Percentiles rank a stretch among this genome's conserved stretches.
Evolutionary conservation across 2,329 filamentous ascomycete genomes (phyloP).

Genomic region (Eutypa lata): DNA sequence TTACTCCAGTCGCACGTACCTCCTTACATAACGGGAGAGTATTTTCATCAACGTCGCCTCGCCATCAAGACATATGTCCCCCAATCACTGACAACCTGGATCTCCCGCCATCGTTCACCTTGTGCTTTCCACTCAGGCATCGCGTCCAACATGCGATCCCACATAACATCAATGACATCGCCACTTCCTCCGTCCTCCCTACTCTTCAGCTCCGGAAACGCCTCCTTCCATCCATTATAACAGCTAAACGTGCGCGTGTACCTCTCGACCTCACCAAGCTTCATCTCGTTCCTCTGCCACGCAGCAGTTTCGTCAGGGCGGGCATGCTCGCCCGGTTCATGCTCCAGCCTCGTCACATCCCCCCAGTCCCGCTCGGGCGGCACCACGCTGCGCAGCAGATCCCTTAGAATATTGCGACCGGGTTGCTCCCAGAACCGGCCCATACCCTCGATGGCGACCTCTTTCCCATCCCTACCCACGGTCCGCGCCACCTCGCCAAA

Average conservation of each 20-base stretch:
- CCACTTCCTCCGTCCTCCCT: slow-evolving; percentile 53
- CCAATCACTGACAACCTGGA: slow-evolving; percentile 58
- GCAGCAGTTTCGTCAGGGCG: slow-evolving; percentile 31
- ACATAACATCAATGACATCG: slow-evolving; percentile 61
- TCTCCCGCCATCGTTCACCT: slow-evolving; percentile 49
- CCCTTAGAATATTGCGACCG: slow-evolving; percentile 52
- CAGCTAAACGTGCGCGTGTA: slow-evolving; percentile 61
- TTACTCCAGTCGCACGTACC: no score
- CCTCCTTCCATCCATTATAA: slow-evolving; percentile 56
- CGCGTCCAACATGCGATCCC: slow-evolving; percentile 53
- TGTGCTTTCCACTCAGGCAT: slow-evolving; percentile 49
- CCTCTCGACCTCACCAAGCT: slow-evolving; percentile 56
- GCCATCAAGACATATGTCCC: slow-evolving; percentile 59
- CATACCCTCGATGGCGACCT: slow-evolving; percentile 39
- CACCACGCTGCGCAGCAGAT: slow-evolving; percentile 47
- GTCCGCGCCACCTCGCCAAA: slow-evolving; percentile 37
- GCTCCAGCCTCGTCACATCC: slow-evolving; percentile 50
- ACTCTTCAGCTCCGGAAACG: slow-evolving; percentile 47
- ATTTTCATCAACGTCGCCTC: slow-evolving; percentile 38
- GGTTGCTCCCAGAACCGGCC: slow-evolving; percentile 61
- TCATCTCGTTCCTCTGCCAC: slow-evolving; percentile 53
- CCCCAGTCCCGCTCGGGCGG: slow-evolving; percentile 51
- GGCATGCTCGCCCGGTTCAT: slow-evolving; percentile 49
- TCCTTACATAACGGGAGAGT: no score
- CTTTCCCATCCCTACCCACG: slow-evolving; percentile 18